A percentile compares a stretch with the other conserved stretches of the same genome.
phyloP scores from a whole-genome alignment of 2,329 filamentous ascomycete genomes.

The Fusarium tuaranense region DNA sequence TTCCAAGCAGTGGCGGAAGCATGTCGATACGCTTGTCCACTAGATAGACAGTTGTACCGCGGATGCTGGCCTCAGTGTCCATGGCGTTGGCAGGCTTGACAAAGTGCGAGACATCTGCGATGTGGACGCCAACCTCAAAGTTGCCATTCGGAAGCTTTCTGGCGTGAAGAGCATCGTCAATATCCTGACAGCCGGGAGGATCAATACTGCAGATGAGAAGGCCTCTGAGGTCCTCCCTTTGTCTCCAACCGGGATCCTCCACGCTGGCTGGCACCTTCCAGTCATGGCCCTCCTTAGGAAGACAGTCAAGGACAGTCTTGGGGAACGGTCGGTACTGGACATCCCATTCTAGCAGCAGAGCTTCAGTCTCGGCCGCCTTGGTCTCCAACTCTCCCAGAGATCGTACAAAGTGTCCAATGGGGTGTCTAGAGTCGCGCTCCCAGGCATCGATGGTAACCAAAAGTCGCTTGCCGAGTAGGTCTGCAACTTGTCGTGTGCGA shows the following conservation, averaged over 20 bases:
- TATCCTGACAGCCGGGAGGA: slow-evolving; percentile 95
- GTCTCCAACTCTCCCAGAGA: slow-evolving; percentile 94
- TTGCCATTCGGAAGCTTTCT: slow-evolving; percentile 89
- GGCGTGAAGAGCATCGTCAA: slow-evolving; percentile 96
- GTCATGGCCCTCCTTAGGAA: slow-evolving; percentile 90
- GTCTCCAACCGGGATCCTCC: slow-evolving; percentile 88
- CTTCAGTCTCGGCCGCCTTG: slow-evolving; percentile 98
- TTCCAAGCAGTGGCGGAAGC: slow-evolving; percentile 95
- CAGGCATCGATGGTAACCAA: slow-evolving; percentile 94
- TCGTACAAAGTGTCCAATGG: slow-evolving; percentile 92
- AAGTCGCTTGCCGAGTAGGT: slow-evolving; percentile 90
- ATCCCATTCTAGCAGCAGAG: slow-evolving; percentile 92
- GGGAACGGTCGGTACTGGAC: slow-evolving; percentile 98
- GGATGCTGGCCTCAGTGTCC: slow-evolving; percentile 93
- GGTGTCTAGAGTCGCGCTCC: slow-evolving; percentile 93
- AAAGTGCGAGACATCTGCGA: slow-evolving; percentile 99
- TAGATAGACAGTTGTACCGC: slow-evolving; percentile 95
- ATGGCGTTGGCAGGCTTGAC: slow-evolving; percentile 97
- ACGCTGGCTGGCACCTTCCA: slow-evolving; percentile 89
- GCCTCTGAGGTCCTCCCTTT: slow-evolving; percentile 83
- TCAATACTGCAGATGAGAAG: slow-evolving; percentile 98
- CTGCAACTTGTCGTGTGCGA: slow-evolving; percentile 88
- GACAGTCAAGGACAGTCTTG: slow-evolving; percentile 92
- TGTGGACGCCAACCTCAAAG: slow-evolving; percentile 96
- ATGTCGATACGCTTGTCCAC: slow-evolving; percentile 99